Conservation (phyloP, 371 early-diverging fungal species). For the Umbelopsis sp. region DNA sequence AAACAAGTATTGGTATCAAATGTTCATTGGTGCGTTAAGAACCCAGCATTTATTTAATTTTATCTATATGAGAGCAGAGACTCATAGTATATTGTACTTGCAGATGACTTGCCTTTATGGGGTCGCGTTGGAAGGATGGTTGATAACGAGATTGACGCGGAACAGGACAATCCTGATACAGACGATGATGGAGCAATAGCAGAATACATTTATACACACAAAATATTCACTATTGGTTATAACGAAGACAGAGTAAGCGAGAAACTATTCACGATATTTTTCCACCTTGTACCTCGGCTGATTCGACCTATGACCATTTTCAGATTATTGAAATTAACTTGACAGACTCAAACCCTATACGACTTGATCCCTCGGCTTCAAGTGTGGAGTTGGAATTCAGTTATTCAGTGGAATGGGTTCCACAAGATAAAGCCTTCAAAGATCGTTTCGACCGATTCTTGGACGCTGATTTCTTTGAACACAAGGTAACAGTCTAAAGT, state of each 20-base stretch:
- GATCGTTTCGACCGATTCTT: slow-evolving; percentile 70
- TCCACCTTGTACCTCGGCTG: background rate
- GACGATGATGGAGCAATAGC: slow-evolving; percentile 25
- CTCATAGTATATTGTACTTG: background rate
- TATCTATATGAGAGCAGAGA: too few relatives aligned
- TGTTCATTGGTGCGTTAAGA: slow-evolving; percentile 62
- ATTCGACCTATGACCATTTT: background rate
- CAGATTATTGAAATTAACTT: slow-evolving; percentile 62
- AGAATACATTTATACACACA: slow-evolving; percentile 66
- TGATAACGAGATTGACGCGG: slow-evolving; percentile 22
- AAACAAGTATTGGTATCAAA: slow-evolving; percentile 73
- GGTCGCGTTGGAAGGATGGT: slow-evolving; percentile 45
- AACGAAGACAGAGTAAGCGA: slow-evolving; percentile 54
- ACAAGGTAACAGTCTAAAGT: slow-evolving; percentile 52
- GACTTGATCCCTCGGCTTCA: slow-evolving; percentile 28
- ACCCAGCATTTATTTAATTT: too few relatives aligned
- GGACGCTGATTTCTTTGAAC: slow-evolving; percentile 79
- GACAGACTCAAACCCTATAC: slow-evolving; percentile 42
- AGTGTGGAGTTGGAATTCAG: slow-evolving; percentile 64
- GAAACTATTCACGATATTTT: background rate
- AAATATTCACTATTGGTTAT: slow-evolving; percentile 61
- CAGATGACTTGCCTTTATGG: slow-evolving; percentile 64
- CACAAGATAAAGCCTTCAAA: slow-evolving; percentile 60
- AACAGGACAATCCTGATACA: slow-evolving; percentile 20
- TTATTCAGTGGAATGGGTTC: slow-evolving; percentile 72